Percentiles rank a stretch among this genome's conserved stretches.
Conservation (phyloP, 805 yeast genomes). For the Candida sonorensis region DNA sequence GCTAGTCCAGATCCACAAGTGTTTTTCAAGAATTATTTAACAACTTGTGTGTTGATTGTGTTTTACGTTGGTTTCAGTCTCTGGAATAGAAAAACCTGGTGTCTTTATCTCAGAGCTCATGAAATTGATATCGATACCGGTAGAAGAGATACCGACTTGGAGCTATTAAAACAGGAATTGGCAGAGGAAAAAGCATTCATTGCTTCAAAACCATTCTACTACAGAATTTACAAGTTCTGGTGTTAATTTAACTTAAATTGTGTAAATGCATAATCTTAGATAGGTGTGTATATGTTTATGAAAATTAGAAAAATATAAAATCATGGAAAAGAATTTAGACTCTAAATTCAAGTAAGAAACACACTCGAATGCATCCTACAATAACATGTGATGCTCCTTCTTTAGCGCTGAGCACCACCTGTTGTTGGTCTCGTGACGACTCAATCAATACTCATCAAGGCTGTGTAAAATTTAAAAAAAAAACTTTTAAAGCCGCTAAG, state of each 20-base stretch:
- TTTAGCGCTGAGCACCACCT: too few relatives aligned
- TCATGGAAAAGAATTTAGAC: too few relatives aligned
- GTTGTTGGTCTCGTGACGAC: too few relatives aligned
- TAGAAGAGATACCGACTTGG: conserved; percentile 51
- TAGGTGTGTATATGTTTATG: too few relatives aligned
- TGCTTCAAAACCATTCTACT: conserved; percentile 36
- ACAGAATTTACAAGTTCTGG: conserved; percentile 48
- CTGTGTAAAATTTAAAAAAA: too few relatives aligned
- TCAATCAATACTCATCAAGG: too few relatives aligned
- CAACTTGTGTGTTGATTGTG: conserved; percentile 52
- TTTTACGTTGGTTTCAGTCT: conserved; percentile 30
- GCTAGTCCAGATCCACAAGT: conserved; percentile 38
- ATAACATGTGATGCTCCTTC: too few relatives aligned
- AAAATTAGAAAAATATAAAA: too few relatives aligned
- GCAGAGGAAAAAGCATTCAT: conserved; percentile 47
- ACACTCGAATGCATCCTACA: too few relatives aligned
- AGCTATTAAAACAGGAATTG: conserved; percentile 44
- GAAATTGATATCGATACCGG: conserved; percentile 58
- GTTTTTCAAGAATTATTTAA: conserved; percentile 60
- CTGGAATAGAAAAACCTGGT: conserved; percentile 37
- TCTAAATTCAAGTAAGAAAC: too few relatives aligned
- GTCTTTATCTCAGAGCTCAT: conserved; percentile 34
- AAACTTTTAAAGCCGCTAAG: too few relatives aligned
- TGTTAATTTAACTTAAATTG: conserved; percentile 28
- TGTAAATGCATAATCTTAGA: too few relatives aligned